Evolutionary conservation across 257 asterid genomes (phyloP), one percentile per base, ranked within the genome.

Genomic region (Lithospermum erythrorhizon): DNA sequence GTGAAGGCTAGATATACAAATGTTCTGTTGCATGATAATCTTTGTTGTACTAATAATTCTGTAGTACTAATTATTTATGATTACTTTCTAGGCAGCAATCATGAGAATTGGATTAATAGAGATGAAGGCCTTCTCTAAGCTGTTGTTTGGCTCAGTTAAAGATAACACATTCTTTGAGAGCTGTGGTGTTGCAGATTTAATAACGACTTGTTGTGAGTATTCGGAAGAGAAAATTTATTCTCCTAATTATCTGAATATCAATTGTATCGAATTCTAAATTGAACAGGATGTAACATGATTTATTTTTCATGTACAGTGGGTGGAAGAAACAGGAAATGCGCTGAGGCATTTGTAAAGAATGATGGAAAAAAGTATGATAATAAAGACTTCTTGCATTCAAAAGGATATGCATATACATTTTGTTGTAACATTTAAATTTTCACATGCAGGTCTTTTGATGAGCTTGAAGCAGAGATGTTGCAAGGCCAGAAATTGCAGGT

Each of bases 401-500:
- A 35, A 55, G 17, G 45, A 29, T 55, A 30, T 14, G 49, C 49
- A 8, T 41, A 17, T 17, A 58, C 37, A 10, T 23, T n/a, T 57
- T 47, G 24, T 22, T 45, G 51, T 41, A 25, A 29, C 57, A 54
- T 60, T 63, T 21, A 55, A 62, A 19, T 41, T 41, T 41, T 13
- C 17, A 41, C 45, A 16, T 20, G 4, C 57, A 79, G 85, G 68
- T 84, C 95, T 4, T 89, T 89, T 45, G 95, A 89, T 68, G 95
- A 84, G 70, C 93, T 89, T 27, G 95, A 89, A 76, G 90, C 90
- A 18, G 95, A 87, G 82, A 79, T 89, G 95, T 61, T 87, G 78
- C 88, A 84, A 72, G 97, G 97, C 65, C 95, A 89, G 72, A 89
- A 89, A 67, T 75, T 89, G 65, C 95, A 89, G 95, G 97, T 86